Evolutionary conservation across 2,329 filamentous ascomycete genomes (phyloP), one percentile per base, ranked within the genome.

Genomic region (Nothophoma quercina): DNA sequence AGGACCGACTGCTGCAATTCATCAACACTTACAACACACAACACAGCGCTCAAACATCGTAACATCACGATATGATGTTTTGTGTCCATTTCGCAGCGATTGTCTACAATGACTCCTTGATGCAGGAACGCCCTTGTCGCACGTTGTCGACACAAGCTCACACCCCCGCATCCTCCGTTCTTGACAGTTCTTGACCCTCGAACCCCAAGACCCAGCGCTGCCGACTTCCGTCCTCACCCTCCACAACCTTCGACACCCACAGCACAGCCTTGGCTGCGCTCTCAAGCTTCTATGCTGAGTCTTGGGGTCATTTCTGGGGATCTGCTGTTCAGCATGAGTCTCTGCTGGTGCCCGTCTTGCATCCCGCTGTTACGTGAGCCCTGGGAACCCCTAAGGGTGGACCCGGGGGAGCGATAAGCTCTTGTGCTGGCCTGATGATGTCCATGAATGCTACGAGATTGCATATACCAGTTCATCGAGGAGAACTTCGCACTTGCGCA

Each of bases 211-310:
- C 55, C 13, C 21, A 44, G 22, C 26, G 28, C 12, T 58, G 55
- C 58, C 55, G 56, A 54, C 52, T 56, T 56, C 56, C 55, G 47
- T 60, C 55, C 48, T 58, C 30, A 41, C 47, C 28, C 23, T 56
- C 42, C 46, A 52, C 45, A 16, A 36, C 38, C 9, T 42, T 29
- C 29, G 16, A 25, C 51, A 43, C 40, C 46, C 44, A 25, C 41
- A 44, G 25, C 40, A 29, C 15, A 16, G 34, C 13, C 40, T 54
- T 55, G 51, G 45, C 45, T 46, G 10, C 26, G 2, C 18, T 26
- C 12, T 13, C 25, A 55, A 54, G 45, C 51, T 45, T 54, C 40
- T n/a, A 2, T 21, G 4, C 40, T 38, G 15, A 45, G 19, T 3
- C 51, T 55, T 55, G 40, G 33, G 13, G 15, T 5, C 16, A 22